These are phyloP conservation scores for Candida peoriensis DNA, from an alignment of 805 yeast species.

Conservation along the genomic window DNA sequence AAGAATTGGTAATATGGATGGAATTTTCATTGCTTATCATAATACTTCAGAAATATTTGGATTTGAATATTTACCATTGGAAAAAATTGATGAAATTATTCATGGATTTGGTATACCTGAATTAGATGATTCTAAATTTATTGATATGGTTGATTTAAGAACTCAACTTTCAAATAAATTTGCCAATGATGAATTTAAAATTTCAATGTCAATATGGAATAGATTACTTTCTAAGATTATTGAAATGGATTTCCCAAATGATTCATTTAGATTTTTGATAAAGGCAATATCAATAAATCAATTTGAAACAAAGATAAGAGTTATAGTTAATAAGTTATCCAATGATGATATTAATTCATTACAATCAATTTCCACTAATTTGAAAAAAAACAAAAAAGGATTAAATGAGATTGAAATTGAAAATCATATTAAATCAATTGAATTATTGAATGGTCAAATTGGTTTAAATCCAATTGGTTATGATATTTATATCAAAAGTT, in stretches of 20 bases:
- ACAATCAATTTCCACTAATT: conserved; percentile 14
- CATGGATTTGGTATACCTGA: conserved; percentile 38
- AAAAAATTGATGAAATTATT: conserved; percentile 60
- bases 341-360: conserved; percentile 23
- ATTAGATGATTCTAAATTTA: conserved; percentile 1
- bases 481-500: conserved; percentile 31
- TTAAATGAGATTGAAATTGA: conserved; percentile 7
- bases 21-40: conserved; percentile 89
- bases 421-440: conserved; percentile 13
- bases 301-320: conserved; percentile 26
- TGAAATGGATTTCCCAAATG: conserved; percentile 24
- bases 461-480: conserved; percentile 32
- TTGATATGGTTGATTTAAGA: conserved; percentile 4
- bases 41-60: conserved; percentile 79
- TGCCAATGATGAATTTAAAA: conserved; percentile 65
- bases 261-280: conserved; percentile 33
- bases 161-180: conserved; percentile 28
- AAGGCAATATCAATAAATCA: conserved; percentile 13
- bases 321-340: conserved; percentile 30
- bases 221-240: conserved; percentile 36
- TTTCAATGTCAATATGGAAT: conserved; percentile 51
- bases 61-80: conserved; percentile 78
- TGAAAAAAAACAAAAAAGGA: conserved; percentile 7
- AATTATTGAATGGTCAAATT: conserved; percentile 16
- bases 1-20: conserved; percentile 94